Base-by-base conservation (phyloP, 2,329 filamentous ascomycete genomes). In the Alternaria viburni region DNA sequence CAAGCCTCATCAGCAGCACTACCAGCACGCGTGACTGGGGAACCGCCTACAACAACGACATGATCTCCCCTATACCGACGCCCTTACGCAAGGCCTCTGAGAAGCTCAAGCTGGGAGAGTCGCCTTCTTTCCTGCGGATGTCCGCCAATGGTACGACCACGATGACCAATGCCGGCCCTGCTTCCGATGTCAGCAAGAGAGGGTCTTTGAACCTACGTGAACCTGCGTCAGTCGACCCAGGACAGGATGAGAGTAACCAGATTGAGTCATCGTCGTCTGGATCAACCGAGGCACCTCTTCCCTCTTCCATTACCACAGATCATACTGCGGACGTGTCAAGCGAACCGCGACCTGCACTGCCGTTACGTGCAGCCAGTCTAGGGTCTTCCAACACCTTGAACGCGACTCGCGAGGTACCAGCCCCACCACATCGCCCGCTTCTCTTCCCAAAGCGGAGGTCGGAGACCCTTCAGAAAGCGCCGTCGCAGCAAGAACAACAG, bases 41-140 rank as follows among this genome's bases (percentile, higher is more conserved):
- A 7, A 11, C n/a, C 5, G 28, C 36, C 5, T 43, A 54, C 7
- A 6, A 19, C 7, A n/a, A 57, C 25, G 19, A 23, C 10, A 51
- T 44, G 12, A 3, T 44, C 19, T 69, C 67, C 15, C 61, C 59
- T 4, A 56, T 64, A 47, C 67, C 66, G 12, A 70, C 68, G n/a
- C 69, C 69, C 6, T 25, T 71, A 21, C 64, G 68, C 23, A 67
- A 51, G 13, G 69, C 69, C 21, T 62, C 59, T 0, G 63, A 69
- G 54, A 64, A 60, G 47, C 66, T 70, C n/a, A 51, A 55, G 5
- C n/a, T 67, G 25, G 49, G 10, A 12, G 62, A 21, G 3, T 58
- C 54, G 6, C 54, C 45, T 54, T 59, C 55, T 32, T 60, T 50
- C 28, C 23, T 23, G 49, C 58, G 45, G 7, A 21, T 36, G 17